phyloP scores from a whole-genome alignment of 805 yeast species.

The Jamesozyma jinghongensis region DNA sequence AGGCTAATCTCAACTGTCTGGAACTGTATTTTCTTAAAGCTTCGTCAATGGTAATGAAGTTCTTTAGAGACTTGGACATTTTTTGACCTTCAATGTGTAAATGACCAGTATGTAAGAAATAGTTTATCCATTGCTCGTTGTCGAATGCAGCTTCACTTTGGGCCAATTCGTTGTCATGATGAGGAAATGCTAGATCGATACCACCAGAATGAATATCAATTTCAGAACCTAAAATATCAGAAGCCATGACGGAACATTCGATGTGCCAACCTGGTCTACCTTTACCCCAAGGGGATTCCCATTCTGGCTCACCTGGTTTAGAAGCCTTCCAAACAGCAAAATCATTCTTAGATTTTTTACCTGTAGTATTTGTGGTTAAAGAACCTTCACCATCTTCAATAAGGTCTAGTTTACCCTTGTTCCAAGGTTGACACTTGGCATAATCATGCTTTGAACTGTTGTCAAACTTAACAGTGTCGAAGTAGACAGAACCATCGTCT shows the following conservation, averaged over 20 bases:
- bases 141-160: slow-evolving; percentile 91
- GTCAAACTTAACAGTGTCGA: slow-evolving; percentile 81
- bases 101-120: slow-evolving; percentile 95
- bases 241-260: slow-evolving; percentile 98
- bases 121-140: slow-evolving; percentile 91
- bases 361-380: slow-evolving; percentile 41
- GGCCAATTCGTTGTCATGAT: slow-evolving; percentile 96
- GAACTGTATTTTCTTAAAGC: slow-evolving; percentile 64
- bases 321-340: slow-evolving; percentile 96
- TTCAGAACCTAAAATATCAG: slow-evolving; percentile 69
- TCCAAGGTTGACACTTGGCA: slow-evolving; percentile 98
- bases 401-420: slow-evolving; percentile 75
- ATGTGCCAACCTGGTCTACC: slow-evolving; percentile 99
- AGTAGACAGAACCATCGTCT: slow-evolving; percentile 89
- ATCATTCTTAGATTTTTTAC: slow-evolving; percentile 70
- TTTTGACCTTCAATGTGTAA: slow-evolving; percentile 97
- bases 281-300: slow-evolving; percentile 94
- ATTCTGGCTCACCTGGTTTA: slow-evolving; percentile 93
- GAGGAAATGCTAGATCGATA: slow-evolving; percentile 95
- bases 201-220: slow-evolving; percentile 98
- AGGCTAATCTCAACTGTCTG: slow-evolving; percentile 82
- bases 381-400: slow-evolving; percentile 96
- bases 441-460: slow-evolving; percentile 62
- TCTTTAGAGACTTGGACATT: slow-evolving; percentile 92
- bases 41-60: slow-evolving; percentile 89